Conservation (phyloP, 2,329 filamentous ascomycete genomes). For the Arthrinium puccinioides region DNA sequence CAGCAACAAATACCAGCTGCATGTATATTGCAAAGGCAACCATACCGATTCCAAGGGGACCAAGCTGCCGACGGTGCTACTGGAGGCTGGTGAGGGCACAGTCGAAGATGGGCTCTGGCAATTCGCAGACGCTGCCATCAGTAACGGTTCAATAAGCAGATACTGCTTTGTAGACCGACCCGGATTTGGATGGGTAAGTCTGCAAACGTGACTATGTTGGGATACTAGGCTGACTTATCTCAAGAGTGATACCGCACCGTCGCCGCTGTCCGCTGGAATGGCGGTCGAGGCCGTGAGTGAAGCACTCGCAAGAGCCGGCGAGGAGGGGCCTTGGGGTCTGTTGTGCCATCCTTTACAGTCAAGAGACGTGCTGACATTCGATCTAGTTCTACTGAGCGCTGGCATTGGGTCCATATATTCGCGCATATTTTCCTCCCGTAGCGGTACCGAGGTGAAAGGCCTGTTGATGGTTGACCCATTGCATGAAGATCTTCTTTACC, state of each 20-base stretch:
- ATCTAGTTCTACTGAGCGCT: slow-evolving; percentile 65
- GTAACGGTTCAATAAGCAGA: slow-evolving; percentile 74
- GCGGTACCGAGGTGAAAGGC: slow-evolving; percentile 66
- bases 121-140: slow-evolving; percentile 68
- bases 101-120: slow-evolving; percentile 73
- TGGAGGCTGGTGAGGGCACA: slow-evolving; percentile 77
- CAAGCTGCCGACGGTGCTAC: slow-evolving; percentile 68
- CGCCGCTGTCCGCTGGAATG: slow-evolving; percentile 88
- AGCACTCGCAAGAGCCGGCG: slow-evolving; percentile 70
- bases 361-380: not conserved
- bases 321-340: slow-evolving; percentile 70
- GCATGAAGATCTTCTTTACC: slow-evolving; percentile 76
- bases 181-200: slow-evolving; percentile 67
- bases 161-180: slow-evolving; percentile 97
- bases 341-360: not conserved
- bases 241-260: slow-evolving; percentile 78
- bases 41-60: slow-evolving; percentile 47
- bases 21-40: slow-evolving; percentile 79
- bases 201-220: too few relatives aligned
- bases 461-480: slow-evolving; percentile 81
- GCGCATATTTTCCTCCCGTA: slow-evolving; percentile 82
- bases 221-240: not conserved
- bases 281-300: slow-evolving; percentile 84
- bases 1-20: slow-evolving; percentile 75
- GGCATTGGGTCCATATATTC: slow-evolving; percentile 85